Evolutionary conservation across 805 yeast genomes (phyloP), one percentile per base, ranked within the genome.

Genomic region (Wickerhamomyces strasburgensis): DNA sequence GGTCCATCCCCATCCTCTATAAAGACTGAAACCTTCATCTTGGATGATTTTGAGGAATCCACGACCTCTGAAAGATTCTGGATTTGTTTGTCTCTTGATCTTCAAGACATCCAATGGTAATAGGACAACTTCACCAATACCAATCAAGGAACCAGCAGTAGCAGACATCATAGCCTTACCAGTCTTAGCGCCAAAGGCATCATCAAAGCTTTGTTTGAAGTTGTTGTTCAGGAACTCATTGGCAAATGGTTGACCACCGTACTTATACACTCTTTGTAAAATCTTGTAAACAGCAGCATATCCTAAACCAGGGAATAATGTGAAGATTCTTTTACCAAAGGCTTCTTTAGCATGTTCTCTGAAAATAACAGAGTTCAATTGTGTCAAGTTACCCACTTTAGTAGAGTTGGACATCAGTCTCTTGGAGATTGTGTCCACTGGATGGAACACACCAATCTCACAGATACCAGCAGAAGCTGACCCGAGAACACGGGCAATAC

Each of bases 1-100:
- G 42, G 99, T 93, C 99, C 99, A 93, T 41, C 97, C 98, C 95
- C 97, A 89, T 49, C 99, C 99, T 61, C 96, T 75, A 70, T 93
- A 93, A 51, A 93, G 72, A 17, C 93, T 87, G 42, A 87, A 73
- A 14, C 98, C 98, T 67, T 93, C 98, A 59, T 93, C 98, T 38
- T 70, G 57, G 43, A 93, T 60, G 56, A 93, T 86, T 64, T 75
- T 83, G 49, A 89, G 43, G 67, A 93, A 89, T 9, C 98, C 98
- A 70, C 98, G 84, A 52, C 99, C 99, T 65, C 80, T 83, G 77
- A 93, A 93, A n/a, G 98, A 70, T 65, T 90, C 98, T n/a, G 99
- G 99, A 72, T 93, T 93, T 38, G 99, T 93, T 73, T 93, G 99
- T 70, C 98, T 89, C 71, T 93, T 93, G 67, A 93, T 93, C 72